Evolutionary conservation across 2,329 filamentous ascomycete genomes (phyloP).

Genomic region (Aspergillus quadricinctus): DNA sequence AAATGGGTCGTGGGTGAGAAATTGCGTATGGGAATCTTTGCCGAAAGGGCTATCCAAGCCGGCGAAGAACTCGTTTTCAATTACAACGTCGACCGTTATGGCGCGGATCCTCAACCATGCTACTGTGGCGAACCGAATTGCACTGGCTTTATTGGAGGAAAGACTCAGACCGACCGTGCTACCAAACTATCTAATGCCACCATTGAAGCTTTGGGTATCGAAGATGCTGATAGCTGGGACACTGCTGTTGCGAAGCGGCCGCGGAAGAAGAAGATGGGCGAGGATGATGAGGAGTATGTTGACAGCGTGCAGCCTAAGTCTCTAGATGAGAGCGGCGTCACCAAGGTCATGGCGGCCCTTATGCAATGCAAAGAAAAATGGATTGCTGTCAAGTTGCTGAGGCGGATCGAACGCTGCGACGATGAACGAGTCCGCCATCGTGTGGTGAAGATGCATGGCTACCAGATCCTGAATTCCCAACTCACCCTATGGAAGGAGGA

Average conservation of each 20-base stretch:
- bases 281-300: constrained; percentile 94
- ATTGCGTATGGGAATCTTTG: constrained; percentile 98
- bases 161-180: constrained; percentile 92
- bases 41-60: constrained; percentile 73
- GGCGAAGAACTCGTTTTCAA: constrained; percentile 98
- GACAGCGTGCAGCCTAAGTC: constrained; percentile 77
- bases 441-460: constrained; percentile 94
- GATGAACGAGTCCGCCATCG: constrained; percentile 83
- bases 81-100: constrained; percentile 98
- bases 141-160: constrained; percentile 93
- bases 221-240: constrained; percentile 89
- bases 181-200: constrained; percentile 86
- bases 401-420: constrained; percentile 79
- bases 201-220: constrained; percentile 93
- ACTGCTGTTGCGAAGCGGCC: constrained; percentile 83
- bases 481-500: constrained; percentile 84
- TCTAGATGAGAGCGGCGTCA: constrained; percentile 76
- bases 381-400: constrained; percentile 93
- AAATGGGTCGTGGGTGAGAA: constrained; percentile 99
- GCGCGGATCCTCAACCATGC: constrained; percentile 92
- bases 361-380: constrained; percentile 99
- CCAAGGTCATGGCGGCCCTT: constrained; percentile 91
- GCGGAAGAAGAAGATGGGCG: constrained; percentile 83
- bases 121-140: constrained; percentile 95
- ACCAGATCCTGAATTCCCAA: constrained; percentile 86